Percentiles rank a stretch among this genome's conserved stretches.
Evolutionary conservation across 225 moss, liverwort and hornwort genomes (phyloP).

Genomic region (Polytrichum formosum): DNA sequence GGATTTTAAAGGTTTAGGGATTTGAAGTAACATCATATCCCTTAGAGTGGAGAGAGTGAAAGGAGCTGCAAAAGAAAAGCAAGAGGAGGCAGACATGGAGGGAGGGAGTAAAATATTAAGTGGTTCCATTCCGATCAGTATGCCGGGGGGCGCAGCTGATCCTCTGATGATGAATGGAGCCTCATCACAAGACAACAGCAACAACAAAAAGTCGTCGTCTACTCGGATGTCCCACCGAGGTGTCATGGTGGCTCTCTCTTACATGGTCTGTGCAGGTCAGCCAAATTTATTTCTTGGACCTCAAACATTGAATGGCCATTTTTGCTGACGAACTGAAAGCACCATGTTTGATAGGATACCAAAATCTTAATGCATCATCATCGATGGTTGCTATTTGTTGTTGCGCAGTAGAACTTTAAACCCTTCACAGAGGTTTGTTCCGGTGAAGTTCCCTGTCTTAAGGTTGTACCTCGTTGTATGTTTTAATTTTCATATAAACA

Average conservation of each 20-base stretch:
- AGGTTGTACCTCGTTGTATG: no score
- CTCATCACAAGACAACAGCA: constrained; percentile 12
- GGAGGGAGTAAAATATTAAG: constrained; percentile 27
- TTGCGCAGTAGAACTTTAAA: no score
- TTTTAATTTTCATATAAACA: no score
- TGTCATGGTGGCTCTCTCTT: constrained; percentile 68
- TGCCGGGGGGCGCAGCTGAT: constrained; percentile 29
- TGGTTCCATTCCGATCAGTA: constrained; percentile 45
- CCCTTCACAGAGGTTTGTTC: no score
- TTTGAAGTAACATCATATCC: no score
- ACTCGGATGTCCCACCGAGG: constrained; percentile 65
- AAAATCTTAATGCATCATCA: no score
- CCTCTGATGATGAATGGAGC: constrained; percentile 8
- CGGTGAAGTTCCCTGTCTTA: no score
- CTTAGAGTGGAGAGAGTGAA: no score
- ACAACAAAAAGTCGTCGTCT: constrained; percentile 37
- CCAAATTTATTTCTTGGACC: not conserved
- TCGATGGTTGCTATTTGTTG: no score
- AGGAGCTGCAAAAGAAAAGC: no score
- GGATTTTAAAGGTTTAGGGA: no score
- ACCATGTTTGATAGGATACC: no score
- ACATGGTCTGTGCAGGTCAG: constrained; percentile 88
- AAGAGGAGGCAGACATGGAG: constrained; percentile 25
- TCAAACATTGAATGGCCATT: not conserved
- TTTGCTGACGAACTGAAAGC: not conserved